Conservation (phyloP, 2,329 filamentous ascomycete genomes). For the Diplodia mutila region DNA sequence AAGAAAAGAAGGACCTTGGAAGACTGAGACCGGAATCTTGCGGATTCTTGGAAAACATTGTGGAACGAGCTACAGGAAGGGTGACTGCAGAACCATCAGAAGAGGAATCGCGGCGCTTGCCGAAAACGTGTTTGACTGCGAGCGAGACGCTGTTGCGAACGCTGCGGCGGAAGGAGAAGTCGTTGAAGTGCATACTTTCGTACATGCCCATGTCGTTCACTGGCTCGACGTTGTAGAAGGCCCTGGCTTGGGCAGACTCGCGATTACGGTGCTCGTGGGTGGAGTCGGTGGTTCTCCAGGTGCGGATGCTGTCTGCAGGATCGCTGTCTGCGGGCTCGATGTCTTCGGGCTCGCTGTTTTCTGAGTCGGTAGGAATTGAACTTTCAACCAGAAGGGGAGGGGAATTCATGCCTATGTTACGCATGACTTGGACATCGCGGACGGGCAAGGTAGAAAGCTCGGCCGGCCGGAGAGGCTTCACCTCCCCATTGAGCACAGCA, state of each 20-base stretch:
- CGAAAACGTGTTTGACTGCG: slow-evolving; percentile 18
- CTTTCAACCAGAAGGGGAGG: not conserved
- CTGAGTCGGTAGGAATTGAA: slow-evolving; percentile 9
- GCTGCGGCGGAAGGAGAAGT: slow-evolving; percentile 2
- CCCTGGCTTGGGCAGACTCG: slow-evolving; percentile 11
- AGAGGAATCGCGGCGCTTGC: slow-evolving; percentile 33
- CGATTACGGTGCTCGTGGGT: slow-evolving; percentile 2
- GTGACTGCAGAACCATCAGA: slow-evolving; percentile 41
- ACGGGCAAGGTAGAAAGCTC: slow-evolving; percentile 41
- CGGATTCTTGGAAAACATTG: slow-evolving; percentile 19
- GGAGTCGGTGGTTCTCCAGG: slow-evolving; percentile 22
- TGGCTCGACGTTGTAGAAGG: slow-evolving; percentile 20
- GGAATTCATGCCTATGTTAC: slow-evolving; percentile 39
- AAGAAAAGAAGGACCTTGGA: slow-evolving; percentile 18
- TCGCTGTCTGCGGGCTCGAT: slow-evolving; percentile 2
- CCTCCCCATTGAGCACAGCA: slow-evolving; percentile 44
- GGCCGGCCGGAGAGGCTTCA: slow-evolving; percentile 37
- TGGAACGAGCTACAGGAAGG: slow-evolving; percentile 27
- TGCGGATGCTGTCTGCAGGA: slow-evolving; percentile 3
- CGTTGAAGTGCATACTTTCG: slow-evolving; percentile 7
- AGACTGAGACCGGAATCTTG: slow-evolving; percentile 22
- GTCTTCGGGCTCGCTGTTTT: slow-evolving; percentile 2
- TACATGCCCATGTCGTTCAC: slow-evolving; percentile 9
- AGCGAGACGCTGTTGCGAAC: slow-evolving; percentile 18
- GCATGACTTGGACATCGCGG: slow-evolving; percentile 41